Base-by-base conservation (phyloP, 2,329 filamentous ascomycete genomes). In the Sordariomycetes sp. region DNA sequence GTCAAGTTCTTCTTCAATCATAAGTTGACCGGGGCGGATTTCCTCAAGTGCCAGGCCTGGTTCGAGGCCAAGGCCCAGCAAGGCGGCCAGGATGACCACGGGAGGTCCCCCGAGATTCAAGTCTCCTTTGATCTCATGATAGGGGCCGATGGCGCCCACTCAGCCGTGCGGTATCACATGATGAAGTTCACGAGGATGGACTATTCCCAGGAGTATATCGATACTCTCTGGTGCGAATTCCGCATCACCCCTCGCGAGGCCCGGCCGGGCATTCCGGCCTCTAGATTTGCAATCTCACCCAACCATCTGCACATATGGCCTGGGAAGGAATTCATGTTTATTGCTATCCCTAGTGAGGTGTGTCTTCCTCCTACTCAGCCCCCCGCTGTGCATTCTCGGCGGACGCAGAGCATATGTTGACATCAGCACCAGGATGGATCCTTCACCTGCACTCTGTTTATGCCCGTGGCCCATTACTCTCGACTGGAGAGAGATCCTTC, bases 231-330 rank as follows among this genome's bases (percentile, higher is more conserved):
- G 94, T 97, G 93, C 70, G 94, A 99, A 68, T 97, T 99, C 68
- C 85, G 85, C 55, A 90, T 99, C 61, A 76, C 81, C 22, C 78
- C 87, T 1, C 70, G 67, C 32, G 61, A 71, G 2, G 64, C 63
- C 8, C 53, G 62, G 14, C 61, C 62, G 4, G 63, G 67, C 32
- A 69, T 72, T 40, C 63, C 70, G 18, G 64, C 69, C 53, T 70
- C 73, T 32, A 76, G 70, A 63, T 97, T 95, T 68, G 79, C 79
- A 54, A 94, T 97, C 64, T 94, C 90, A 0, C 90, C 91, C 1
- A 89, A 97, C 65, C 92, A 97, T 69, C 79, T 99, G 1, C 94
- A 99, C 71, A 99, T 99, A 68, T 99, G 94, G 94, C 94, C 94
- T 0, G 91, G 89, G 35, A 86, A 86, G 65, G 85, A 92, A 50